phyloP scores from a whole-genome alignment of 352 stramenopile species.

The Pythium biforme region DNA sequence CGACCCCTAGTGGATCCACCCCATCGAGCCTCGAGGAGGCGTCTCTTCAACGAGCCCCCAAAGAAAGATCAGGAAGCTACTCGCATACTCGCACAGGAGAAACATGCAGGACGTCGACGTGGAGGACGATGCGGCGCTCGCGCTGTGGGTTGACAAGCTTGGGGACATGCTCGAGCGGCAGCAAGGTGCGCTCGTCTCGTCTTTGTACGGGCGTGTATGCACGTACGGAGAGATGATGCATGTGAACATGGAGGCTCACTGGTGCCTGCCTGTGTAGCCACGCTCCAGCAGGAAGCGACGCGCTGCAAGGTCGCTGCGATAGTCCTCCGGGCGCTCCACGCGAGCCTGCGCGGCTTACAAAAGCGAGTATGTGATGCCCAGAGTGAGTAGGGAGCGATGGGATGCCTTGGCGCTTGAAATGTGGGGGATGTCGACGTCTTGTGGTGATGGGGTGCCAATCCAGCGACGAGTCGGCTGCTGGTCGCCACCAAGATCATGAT shows the following conservation, averaged over 20 bases:
- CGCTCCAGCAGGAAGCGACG: slow-evolving; percentile 12
- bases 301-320: slow-evolving; percentile 12
- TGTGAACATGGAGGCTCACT: not conserved
- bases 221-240: too few species aligned
- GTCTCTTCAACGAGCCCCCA: slow-evolving; percentile 5
- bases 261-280: not conserved
- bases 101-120: slow-evolving; percentile 1
- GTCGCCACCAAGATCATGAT: slow-evolving; percentile 56
- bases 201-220: too few species aligned
- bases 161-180: slow-evolving; percentile 29
- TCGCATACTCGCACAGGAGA: not conserved
- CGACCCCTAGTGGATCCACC: slow-evolving; percentile 21
- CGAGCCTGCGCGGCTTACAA: not conserved
- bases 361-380: not conserved
- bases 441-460: not conserved
- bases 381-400: not conserved
- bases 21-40: not conserved
- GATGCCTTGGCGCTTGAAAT: too few species aligned
- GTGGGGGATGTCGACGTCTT: too few species aligned
- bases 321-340: slow-evolving; percentile 10
- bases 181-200: slow-evolving; percentile 7
- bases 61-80: not conserved
- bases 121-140: slow-evolving; percentile 18
- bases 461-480: slow-evolving; percentile 33
- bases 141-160: slow-evolving; percentile 45